Percentiles rank a stretch among this genome's conserved stretches.
phyloP scores from a whole-genome alignment of 768 basidiomycete species.

The Nidularia sp. region DNA sequence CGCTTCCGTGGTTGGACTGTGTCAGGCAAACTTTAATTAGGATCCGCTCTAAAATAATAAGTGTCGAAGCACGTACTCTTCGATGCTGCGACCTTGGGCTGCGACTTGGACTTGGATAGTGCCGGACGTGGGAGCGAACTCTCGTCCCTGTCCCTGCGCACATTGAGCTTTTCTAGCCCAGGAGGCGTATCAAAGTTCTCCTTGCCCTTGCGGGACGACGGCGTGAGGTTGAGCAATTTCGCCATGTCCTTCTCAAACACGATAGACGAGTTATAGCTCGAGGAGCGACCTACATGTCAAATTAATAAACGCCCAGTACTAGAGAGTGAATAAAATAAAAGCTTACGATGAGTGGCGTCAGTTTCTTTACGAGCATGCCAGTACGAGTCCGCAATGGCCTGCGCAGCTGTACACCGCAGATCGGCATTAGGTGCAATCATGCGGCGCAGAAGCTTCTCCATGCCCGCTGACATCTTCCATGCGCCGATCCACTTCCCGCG shows the following conservation, averaged over 20 bases:
- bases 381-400: constrained; percentile 64
- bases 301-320: neutral
- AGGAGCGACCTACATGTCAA: constrained; percentile 33
- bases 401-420: constrained; percentile 63
- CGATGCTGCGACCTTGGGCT: constrained; percentile 32
- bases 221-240: constrained; percentile 30
- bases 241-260: constrained; percentile 48
- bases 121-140: constrained; percentile 11
- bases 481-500: constrained; percentile 85
- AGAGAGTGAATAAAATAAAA: neutral
- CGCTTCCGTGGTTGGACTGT: constrained; percentile 34
- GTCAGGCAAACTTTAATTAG: constrained; percentile 1
- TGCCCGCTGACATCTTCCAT: constrained; percentile 63
- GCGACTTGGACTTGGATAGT: constrained; percentile 37
- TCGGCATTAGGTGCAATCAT: constrained; percentile 86
- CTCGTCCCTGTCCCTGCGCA: constrained; percentile 9
- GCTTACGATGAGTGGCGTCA: constrained; percentile 38
- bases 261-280: constrained; percentile 42
- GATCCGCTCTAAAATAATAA: neutral
- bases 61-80: constrained; percentile 26
- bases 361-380: constrained; percentile 42
- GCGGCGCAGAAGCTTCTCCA: constrained; percentile 65
- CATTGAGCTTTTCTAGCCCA: constrained; percentile 20
- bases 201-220: constrained; percentile 23
- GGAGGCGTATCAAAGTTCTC: constrained; percentile 28